Base-by-base conservation (phyloP, 2,329 filamentous ascomycete species). In the Colletotrichum siamense region DNA sequence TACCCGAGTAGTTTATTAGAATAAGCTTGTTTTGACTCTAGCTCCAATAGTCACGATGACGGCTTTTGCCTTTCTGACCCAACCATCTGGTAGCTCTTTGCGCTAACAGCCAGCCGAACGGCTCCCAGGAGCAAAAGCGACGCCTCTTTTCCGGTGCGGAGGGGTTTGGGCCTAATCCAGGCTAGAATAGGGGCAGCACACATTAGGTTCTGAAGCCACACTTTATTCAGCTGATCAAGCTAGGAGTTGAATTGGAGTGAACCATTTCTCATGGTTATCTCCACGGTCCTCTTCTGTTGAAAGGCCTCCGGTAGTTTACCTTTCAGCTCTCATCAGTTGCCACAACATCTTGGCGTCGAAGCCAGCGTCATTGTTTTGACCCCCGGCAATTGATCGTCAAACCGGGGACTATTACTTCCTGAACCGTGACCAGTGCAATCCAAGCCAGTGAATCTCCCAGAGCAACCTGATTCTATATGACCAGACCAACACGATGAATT, bases 401-500 rank as follows among this genome's bases (percentile, higher is more conserved):
- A 49, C n/a, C 10, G 3, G 44, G 18, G 15, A 36, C 34, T 16
- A 15, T 16, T 9, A 49, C 44, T 49, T 22, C 5, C 44, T 22
- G 44, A 22, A 49, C 44, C 5, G 18, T 22, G 3, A n/a, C n/a
- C n/a, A n/a, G n/a, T n/a, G n/a, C n/a, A n/a, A n/a, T n/a, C n/a
- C n/a, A n/a, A n/a, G n/a, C n/a, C n/a, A n/a, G n/a, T n/a, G n/a
- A n/a, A n/a, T n/a, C n/a, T n/a, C n/a, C 16, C 18, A 44, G 8
- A 10, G 18, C 18, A 44, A 10, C 16, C 39, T 10, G 0, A 3
- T 10, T 44, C 10, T 6, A 2, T 18, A n/a, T 18, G 18, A 44
- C 18, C 9, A 2, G 9, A 12, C 9, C 39, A 44, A 44, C 6
- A 3, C 16, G 0, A 6, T 44, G 5, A 8, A n/a, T n/a, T 18